A percentile compares a stretch with the other conserved stretches of the same genome.
Conservation (phyloP, 2,329 filamentous ascomycete species). For the Calonectria naviculata region DNA sequence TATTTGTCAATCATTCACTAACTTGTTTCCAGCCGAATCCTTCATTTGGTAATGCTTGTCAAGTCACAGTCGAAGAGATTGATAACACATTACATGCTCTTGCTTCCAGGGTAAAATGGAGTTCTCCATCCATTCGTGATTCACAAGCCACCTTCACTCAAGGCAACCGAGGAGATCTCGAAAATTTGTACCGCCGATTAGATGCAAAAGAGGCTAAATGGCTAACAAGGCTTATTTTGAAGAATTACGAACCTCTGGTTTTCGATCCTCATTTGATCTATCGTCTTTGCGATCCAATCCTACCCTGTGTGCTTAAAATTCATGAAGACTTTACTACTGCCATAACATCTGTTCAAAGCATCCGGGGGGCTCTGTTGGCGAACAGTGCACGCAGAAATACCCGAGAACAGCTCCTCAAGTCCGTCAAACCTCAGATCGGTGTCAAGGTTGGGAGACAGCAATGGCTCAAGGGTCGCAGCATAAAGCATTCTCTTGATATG, state of each 20-base stretch:
- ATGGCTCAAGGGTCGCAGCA: constrained; percentile 75
- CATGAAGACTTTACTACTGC: constrained; percentile 75
- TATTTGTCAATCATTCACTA: not conserved
- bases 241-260: constrained; percentile 76
- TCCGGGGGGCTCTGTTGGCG: constrained; percentile 34
- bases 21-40: constrained; percentile 56
- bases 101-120: constrained; percentile 77
- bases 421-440: constrained; percentile 65
- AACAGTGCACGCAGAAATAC: constrained; percentile 23
- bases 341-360: constrained; percentile 60
- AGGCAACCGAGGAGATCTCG: constrained; percentile 58
- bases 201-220: constrained; percentile 83
- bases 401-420: constrained; percentile 37
- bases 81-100: constrained; percentile 73
- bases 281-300: constrained; percentile 72
- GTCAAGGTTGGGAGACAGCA: constrained; percentile 73
- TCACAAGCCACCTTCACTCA: constrained; percentile 38
- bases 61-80: constrained; percentile 77
- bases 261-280: constrained; percentile 69
- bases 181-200: constrained; percentile 68
- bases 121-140: constrained; percentile 69
- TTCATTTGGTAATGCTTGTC: constrained; percentile 37
- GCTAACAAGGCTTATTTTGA: constrained; percentile 84
- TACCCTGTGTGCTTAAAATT: constrained; percentile 77
- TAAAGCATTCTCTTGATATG: constrained; percentile 80